Evolutionary conservation across 2,329 filamentous ascomycete species (phyloP).

Genomic region (Ophioceras dolichostomum): DNA sequence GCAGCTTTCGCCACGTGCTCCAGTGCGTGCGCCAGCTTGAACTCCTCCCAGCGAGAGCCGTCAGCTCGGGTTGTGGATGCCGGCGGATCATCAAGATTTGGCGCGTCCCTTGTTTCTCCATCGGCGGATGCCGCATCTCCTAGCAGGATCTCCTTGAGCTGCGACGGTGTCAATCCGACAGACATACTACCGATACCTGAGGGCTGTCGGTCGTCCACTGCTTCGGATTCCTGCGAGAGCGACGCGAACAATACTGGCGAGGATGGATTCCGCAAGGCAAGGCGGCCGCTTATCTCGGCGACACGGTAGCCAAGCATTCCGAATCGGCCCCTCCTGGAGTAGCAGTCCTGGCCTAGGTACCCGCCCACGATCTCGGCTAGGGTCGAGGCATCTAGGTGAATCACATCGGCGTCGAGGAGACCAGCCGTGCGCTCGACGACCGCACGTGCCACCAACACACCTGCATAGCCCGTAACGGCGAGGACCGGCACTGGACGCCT

Average conservation of each 20-base stretch:
- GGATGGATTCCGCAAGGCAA: conserved; percentile 15
- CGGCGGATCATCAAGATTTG: too few species aligned
- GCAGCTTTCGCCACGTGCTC: conserved; percentile 42
- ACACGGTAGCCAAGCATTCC: conserved; percentile 45
- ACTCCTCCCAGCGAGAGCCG: conserved; percentile 50
- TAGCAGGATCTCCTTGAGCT: too few species aligned
- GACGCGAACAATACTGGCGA: too few species aligned
- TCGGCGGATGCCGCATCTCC: too few species aligned
- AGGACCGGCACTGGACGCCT: conserved; percentile 21
- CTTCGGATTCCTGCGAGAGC: too few species aligned
- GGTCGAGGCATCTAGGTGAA: conserved; percentile 57
- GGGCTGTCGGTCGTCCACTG: too few species aligned
- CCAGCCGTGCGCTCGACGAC: conserved; percentile 17
- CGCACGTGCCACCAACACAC: conserved; percentile 12
- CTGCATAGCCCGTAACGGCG: conserved; percentile 20
- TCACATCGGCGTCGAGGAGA: conserved; percentile 47
- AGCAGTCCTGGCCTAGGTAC: conserved; percentile 50
- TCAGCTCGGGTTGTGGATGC: too few species aligned
- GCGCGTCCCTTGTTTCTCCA: too few species aligned
- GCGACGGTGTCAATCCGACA: too few species aligned
- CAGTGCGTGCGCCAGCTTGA: conserved; percentile 46
- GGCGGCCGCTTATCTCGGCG: conserved; percentile 40
- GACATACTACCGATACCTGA: too few species aligned
- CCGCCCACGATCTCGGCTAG: conserved; percentile 57
- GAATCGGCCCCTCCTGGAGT: conserved; percentile 34